Conservation (phyloP, 768 basidiomycete species). For the Amanita exitialis region DNA sequence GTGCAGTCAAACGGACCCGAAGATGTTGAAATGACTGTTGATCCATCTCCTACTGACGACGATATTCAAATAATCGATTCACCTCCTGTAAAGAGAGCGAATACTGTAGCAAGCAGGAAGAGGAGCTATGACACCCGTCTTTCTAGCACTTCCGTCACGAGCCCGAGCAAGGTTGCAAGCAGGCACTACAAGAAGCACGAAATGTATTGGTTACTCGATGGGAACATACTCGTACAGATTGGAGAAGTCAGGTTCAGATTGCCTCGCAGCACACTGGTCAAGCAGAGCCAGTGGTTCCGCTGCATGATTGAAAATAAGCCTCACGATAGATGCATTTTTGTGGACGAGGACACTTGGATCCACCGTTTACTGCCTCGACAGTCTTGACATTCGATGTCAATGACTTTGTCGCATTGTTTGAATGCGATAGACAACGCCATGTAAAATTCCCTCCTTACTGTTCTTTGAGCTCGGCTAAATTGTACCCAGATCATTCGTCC, state of each 20-base stretch:
- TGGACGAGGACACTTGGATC: constrained; percentile 7
- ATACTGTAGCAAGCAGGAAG: no score
- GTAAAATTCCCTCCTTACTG: constrained; percentile 11
- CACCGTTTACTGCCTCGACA: constrained; percentile 2
- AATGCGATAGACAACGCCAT: constrained; percentile 21
- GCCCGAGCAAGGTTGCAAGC: background rate
- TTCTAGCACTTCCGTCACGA: background rate
- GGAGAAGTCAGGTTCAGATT: constrained; percentile 23
- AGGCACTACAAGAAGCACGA: background rate
- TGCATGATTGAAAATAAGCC: constrained; percentile 8
- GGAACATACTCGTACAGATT: constrained; percentile 24
- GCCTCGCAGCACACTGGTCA: constrained; percentile 22
- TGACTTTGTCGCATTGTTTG: constrained; percentile 25
- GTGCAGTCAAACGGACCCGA: no score
- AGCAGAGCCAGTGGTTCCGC: constrained; percentile 23
- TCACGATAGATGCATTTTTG: constrained; percentile 3
- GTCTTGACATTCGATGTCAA: constrained; percentile 12
- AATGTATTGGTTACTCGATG: constrained; percentile 24
- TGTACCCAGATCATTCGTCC: background rate
- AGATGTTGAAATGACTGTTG: no score
- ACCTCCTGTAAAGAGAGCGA: no score
- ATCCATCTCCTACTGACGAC: background rate
- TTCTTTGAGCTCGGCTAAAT: background rate
- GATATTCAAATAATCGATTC: background rate
- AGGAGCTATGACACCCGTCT: background rate